Conservation (phyloP, 306 rosid species). For the Medicago lupulina region DNA sequence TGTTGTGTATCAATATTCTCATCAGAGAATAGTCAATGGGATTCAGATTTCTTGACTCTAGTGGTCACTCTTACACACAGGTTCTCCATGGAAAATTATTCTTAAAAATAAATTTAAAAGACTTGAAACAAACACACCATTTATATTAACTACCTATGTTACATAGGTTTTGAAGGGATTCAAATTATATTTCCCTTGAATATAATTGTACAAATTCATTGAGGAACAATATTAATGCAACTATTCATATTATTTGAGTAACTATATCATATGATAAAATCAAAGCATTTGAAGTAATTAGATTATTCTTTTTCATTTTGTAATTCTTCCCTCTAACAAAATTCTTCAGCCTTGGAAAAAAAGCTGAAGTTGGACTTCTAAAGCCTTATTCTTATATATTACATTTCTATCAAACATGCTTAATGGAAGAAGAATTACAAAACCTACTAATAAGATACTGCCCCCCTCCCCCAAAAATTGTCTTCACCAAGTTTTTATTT, state of each 20-base stretch:
- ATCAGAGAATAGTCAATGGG: no score
- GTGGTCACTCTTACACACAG: no score
- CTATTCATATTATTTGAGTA: not conserved
- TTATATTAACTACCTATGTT: no score
- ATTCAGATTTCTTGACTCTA: no score
- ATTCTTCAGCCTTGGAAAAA: not conserved
- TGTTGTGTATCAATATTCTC: no score
- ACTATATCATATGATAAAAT: not conserved
- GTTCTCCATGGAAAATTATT: no score
- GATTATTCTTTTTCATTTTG: conserved; percentile 3
- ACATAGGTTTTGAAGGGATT: no score
- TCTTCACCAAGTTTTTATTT: not conserved
- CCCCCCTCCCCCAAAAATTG: conserved; percentile 9
- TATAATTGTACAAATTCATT: not conserved
- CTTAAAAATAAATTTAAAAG: no score
- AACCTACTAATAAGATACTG: not conserved
- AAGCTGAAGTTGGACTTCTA: not conserved
- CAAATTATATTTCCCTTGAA: no score
- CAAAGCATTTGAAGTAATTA: not conserved
- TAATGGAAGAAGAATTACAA: conserved; percentile 3
- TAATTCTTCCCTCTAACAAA: not conserved
- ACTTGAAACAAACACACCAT: no score
- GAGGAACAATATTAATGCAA: not conserved
- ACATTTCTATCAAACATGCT: conserved; percentile 18
- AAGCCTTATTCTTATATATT: conserved; percentile 10